Percentiles rank a stretch among this genome's conserved stretches.
Evolutionary conservation across 2,329 filamentous ascomycete genomes (phyloP).

Genomic region (Aureobasidium sp.): DNA sequence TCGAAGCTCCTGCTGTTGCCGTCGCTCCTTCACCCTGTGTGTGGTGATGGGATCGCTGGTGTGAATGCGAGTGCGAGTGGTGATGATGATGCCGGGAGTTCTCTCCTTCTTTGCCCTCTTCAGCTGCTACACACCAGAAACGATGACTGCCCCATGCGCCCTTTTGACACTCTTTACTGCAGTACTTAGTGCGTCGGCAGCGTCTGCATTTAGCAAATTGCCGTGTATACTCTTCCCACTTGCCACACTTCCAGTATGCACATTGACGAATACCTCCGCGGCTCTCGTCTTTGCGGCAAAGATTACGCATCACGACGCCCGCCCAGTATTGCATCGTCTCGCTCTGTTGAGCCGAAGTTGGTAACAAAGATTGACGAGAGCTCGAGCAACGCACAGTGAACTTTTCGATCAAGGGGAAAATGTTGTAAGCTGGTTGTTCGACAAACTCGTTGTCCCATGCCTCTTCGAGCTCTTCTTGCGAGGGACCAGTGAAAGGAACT

Average conservation of each 20-base stretch:
- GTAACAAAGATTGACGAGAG: conserved; percentile 61
- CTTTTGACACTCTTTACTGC: conserved; percentile 99
- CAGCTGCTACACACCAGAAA: conserved; percentile 88
- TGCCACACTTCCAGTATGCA: conserved; percentile 95
- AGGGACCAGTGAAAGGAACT: conserved; percentile 26
- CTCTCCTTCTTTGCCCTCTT: conserved; percentile 28
- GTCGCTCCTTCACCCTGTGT: neutral
- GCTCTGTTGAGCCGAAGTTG: conserved; percentile 28
- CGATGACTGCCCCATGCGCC: conserved; percentile 97
- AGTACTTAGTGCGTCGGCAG: conserved; percentile 95
- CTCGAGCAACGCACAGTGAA: conserved; percentile 68
- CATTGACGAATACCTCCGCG: conserved; percentile 92
- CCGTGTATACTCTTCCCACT: conserved; percentile 94
- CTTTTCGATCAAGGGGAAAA: conserved; percentile 96
- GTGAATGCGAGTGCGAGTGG: conserved; percentile 12
- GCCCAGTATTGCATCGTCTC: conserved; percentile 99
- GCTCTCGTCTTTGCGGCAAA: conserved; percentile 95
- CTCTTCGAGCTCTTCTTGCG: conserved; percentile 51
- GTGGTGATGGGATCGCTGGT: conserved; percentile 4
- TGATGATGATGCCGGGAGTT: conserved; percentile 17
- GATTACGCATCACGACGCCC: conserved; percentile 95
- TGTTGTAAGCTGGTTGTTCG: conserved; percentile 51
- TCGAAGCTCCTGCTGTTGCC: neutral
- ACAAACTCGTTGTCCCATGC: conserved; percentile 90
- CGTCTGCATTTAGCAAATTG: conserved; percentile 97